Conservation (phyloP, 1,139 yeast species). For the Magnusiomyces sp. region DNA sequence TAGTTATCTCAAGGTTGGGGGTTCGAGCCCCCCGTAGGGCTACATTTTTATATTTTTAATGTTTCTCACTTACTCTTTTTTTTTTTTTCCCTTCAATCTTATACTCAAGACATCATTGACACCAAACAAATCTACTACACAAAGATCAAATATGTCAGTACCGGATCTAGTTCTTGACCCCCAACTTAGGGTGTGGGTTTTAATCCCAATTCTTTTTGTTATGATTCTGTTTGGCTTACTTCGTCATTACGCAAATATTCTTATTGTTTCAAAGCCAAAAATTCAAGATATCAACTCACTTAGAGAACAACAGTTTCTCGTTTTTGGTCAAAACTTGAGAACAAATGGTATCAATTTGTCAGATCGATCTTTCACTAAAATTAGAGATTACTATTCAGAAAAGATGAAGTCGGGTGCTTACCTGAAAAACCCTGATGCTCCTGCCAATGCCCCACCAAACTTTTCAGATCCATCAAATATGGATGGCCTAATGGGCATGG, state of each 20-base stretch:
- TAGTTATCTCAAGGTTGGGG: constrained; percentile 7
- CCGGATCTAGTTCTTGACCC: constrained; percentile 69
- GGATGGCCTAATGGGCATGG: constrained; percentile 71
- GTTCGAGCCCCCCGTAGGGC: constrained; percentile 9
- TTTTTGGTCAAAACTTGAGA: constrained; percentile 48
- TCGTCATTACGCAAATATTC: constrained; percentile 57
- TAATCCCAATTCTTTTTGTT: constrained; percentile 78
- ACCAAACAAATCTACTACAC: too few relatives aligned
- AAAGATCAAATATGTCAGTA: constrained; percentile 21
- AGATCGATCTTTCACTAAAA: constrained; percentile 39
- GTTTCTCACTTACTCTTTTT: too few relatives aligned
- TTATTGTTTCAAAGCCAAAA: constrained; percentile 53
- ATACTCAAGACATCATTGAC: too few relatives aligned
- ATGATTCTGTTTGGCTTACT: constrained; percentile 87
- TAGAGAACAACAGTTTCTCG: constrained; percentile 52
- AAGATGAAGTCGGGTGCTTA: constrained; percentile 46
- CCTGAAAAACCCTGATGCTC: constrained; percentile 40
- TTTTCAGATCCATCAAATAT: constrained; percentile 61
- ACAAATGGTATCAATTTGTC: constrained; percentile 42
- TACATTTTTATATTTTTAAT: neutral
- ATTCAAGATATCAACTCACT: constrained; percentile 43
- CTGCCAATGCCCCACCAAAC: constrained; percentile 45
- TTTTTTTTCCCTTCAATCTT: too few relatives aligned
- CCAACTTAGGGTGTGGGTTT: constrained; percentile 78
- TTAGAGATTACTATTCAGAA: constrained; percentile 40